These are phyloP conservation scores for Aspergillus unguis DNA, from an alignment of 2,329 filamentous ascomycete species.

Conservation along the genomic window DNA sequence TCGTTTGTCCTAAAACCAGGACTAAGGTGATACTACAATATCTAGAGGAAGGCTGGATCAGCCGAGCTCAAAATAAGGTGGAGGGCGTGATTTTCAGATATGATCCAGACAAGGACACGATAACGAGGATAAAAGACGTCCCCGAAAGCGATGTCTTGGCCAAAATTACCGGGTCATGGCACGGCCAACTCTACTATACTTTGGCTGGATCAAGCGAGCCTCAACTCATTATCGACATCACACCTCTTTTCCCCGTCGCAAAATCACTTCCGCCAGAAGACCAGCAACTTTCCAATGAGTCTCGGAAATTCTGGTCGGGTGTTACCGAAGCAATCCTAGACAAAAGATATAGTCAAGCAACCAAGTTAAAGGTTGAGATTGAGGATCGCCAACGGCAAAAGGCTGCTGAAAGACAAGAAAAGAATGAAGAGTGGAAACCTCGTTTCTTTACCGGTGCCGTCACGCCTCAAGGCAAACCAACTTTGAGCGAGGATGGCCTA, in stretches of 20 bases:
- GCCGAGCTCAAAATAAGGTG: slow-evolving; percentile 85
- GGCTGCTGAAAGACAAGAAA: slow-evolving; percentile 72
- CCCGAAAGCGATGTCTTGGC: slow-evolving; percentile 79
- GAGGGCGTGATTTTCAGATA: slow-evolving; percentile 89
- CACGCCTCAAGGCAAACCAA: slow-evolving; percentile 59
- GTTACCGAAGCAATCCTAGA: slow-evolving; percentile 81
- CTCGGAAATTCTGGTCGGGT: slow-evolving; percentile 77
- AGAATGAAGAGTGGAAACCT: slow-evolving; percentile 72
- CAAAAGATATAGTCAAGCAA: slow-evolving; percentile 82
- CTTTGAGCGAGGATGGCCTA: slow-evolving; percentile 61
- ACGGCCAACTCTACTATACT: slow-evolving; percentile 64
- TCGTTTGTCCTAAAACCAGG: slow-evolving; percentile 84
- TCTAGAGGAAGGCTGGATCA: slow-evolving; percentile 90
- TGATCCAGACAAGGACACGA: slow-evolving; percentile 79
- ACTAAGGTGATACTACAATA: slow-evolving; percentile 93
- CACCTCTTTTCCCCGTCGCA: slow-evolving; percentile 72
- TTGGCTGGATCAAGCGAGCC: slow-evolving; percentile 46
- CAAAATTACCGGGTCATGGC: slow-evolving; percentile 82
- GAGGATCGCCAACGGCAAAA: slow-evolving; percentile 86
- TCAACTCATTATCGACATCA: slow-evolving; percentile 80
- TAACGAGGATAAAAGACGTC: slow-evolving; percentile 77
- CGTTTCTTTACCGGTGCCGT: slow-evolving; percentile 72
- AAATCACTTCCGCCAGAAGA: slow-evolving; percentile 77
- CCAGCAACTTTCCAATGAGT: slow-evolving; percentile 83
- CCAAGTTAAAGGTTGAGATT: slow-evolving; percentile 80